These are phyloP conservation scores for Microthyrium microscopicum DNA, from an alignment of 2,329 filamentous ascomycete genomes.

Conservation along the genomic window DNA sequence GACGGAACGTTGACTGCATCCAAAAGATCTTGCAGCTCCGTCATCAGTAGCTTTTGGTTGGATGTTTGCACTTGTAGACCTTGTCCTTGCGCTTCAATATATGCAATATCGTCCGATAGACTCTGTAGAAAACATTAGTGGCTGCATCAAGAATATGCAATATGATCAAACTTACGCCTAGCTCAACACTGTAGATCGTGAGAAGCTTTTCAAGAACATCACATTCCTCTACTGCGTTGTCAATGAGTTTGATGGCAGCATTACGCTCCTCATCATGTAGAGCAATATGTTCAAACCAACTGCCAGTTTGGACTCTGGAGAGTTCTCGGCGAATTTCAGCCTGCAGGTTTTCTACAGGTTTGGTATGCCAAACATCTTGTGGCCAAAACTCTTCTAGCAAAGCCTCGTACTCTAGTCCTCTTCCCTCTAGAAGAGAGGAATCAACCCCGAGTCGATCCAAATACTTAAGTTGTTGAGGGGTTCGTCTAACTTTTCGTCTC, in stretches of 20 bases:
- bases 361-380: constrained; percentile 73
- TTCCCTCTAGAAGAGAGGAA: constrained; percentile 54
- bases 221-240: constrained; percentile 82
- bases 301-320: constrained; percentile 78
- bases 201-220: constrained; percentile 90
- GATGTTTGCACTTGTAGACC: constrained; percentile 93
- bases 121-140: constrained; percentile 39
- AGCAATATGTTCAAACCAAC: constrained; percentile 69
- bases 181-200: constrained; percentile 85
- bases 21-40: constrained; percentile 75
- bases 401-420: constrained; percentile 64
- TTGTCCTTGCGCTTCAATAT: constrained; percentile 93
- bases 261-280: constrained; percentile 84
- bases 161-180: constrained; percentile 49
- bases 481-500: constrained; percentile 43
- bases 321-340: constrained; percentile 73
- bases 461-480: constrained; percentile 64
- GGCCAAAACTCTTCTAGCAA: constrained; percentile 73
- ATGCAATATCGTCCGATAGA: constrained; percentile 85
- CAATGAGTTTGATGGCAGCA: constrained; percentile 70
- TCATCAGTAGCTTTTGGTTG: constrained; percentile 86
- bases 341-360: constrained; percentile 66
- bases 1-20: constrained; percentile 79
- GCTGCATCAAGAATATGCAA: constrained; percentile 1
- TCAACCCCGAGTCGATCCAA: constrained; percentile 65